These are phyloP conservation scores for Delonix regia DNA, from an alignment of 306 rosid genomes.

Conservation along the genomic window DNA sequence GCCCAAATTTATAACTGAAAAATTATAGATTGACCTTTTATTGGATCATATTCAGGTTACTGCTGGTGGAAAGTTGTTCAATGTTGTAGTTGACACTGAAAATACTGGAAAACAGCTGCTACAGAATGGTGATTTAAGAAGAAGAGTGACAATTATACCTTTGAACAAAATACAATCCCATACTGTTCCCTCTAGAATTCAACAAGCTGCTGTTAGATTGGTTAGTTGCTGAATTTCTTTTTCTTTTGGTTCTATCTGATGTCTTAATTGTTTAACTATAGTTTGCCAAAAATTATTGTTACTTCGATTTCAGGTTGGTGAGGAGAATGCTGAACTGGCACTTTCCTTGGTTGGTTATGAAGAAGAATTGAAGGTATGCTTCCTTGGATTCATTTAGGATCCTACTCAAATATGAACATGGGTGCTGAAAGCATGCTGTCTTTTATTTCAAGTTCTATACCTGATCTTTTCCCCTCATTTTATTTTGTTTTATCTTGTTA, in stretches of 20 bases:
- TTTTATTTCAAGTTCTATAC: conserved; percentile 21
- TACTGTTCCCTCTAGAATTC: conserved; percentile 57
- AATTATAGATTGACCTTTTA: conserved; percentile 29
- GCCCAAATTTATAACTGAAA: conserved; percentile 15
- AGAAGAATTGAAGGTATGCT: conserved; percentile 75
- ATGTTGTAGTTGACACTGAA: conserved; percentile 93
- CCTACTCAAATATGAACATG: conserved; percentile 1
- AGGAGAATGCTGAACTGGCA: conserved; percentile 80
- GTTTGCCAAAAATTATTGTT: conserved; percentile 24
- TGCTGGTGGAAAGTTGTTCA: conserved; percentile 93
- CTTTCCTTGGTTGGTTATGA: conserved; percentile 93
- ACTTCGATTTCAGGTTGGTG: conserved; percentile 76
- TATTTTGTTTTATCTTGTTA: conserved; percentile 14
- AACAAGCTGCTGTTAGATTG: conserved; percentile 71
- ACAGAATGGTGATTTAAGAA: conserved; percentile 85
- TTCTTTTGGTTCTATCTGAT: conserved; percentile 9
- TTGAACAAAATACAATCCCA: conserved; percentile 82
- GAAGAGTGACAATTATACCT: conserved; percentile 96
- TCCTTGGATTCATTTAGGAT: conserved; percentile 33
- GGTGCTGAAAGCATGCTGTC: conserved; percentile 34
- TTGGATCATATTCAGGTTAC: conserved; percentile 64
- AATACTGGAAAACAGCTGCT: conserved; percentile 85
- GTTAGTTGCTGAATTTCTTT: conserved; percentile 50
- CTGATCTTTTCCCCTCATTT: conserved; percentile 10
- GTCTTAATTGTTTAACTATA: conserved; percentile 7